Evolutionary conservation across 2,329 filamentous ascomycete species (phyloP).

Genomic region (Pseudomassariella vexata): DNA sequence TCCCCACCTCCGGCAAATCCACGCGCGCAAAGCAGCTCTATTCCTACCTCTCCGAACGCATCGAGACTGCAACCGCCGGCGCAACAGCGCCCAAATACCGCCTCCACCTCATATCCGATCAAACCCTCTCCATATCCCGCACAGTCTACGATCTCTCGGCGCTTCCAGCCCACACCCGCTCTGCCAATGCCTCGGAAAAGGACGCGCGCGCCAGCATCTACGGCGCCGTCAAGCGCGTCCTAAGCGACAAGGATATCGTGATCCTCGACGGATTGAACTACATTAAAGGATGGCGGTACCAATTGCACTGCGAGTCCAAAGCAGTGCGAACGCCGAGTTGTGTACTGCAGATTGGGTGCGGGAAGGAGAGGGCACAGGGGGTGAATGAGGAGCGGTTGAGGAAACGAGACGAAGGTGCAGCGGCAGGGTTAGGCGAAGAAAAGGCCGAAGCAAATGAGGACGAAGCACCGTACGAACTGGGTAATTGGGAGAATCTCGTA

Average conservation of each 20-base stretch:
- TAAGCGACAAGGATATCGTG: conserved; percentile 69
- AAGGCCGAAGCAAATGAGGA: conserved; percentile 25
- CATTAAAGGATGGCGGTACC: conserved; percentile 86
- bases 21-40: conserved; percentile 62
- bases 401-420: conserved; percentile 11
- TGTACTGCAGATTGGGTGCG: conserved; percentile 61
- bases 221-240: conserved; percentile 70
- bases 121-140: conserved; percentile 63
- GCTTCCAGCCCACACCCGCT: conserved; percentile 55
- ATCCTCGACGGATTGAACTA: conserved; percentile 79
- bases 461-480: conserved; percentile 44
- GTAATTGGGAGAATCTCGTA: conserved; percentile 71
- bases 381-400: conserved; percentile 57
- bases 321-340: conserved; percentile 70
- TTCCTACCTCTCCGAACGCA: conserved; percentile 55
- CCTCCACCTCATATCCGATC: conserved; percentile 70
- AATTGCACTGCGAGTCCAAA: conserved; percentile 80
- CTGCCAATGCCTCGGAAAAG: conserved; percentile 72
- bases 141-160: conserved; percentile 63
- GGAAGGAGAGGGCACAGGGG: conserved; percentile 41
- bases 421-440: conserved; percentile 16
- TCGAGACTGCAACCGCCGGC: conserved; percentile 29
- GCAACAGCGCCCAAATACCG: conserved; percentile 43
- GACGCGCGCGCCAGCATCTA: conserved; percentile 72
- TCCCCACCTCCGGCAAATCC: conserved; percentile 65